Base-by-base conservation (phyloP, 1,139 yeast species). In the Pichia sp. region DNA sequence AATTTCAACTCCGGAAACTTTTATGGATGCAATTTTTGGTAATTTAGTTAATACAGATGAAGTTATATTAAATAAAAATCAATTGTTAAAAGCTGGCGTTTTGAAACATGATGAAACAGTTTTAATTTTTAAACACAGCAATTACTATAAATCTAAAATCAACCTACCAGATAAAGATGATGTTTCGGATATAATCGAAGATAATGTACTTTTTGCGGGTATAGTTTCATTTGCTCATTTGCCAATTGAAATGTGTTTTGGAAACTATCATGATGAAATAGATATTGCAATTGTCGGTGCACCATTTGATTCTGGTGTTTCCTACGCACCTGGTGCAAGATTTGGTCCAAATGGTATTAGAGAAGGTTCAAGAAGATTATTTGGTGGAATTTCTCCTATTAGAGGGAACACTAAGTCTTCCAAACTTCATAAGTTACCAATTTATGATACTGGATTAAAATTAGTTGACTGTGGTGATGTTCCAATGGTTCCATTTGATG, bases 381-480 rank as follows among this genome's bases (percentile, higher is more conserved):
- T 73, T 10, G 60, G 58, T 1, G 76, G 76, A 0, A 57, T 63
- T 13, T 61, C 68, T 1, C 70, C 73, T 2, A 73, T 70, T 19
- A 62, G 75, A 57, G 72, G 72, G 1, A 62, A 62, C 34, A 43
- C 55, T 1, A 58, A 64, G 22, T 61, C 61, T 14, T 62, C 70
- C 1, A 62, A 62, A 46, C 54, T 69, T 41, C 59, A 67, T 22
- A 53, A 54, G 5, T 42, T 64, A 34, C 60, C 66, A 44, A 65
- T 68, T 8, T 66, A 64, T 50, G 49, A 55, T 36, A 54, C 64
- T 11, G 63, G 63, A n/a, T 54, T 64, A 9, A 47, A 47, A 47
- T 70, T 78, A 22, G 70, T 78, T 5, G 83, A 79, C 59, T 79
- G 83, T 63, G 83, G 83, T 8, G 83, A 79, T 61, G 76, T 78